Base-by-base conservation (phyloP, 495 filamentous ascomycete genomes). In the Neohortaea acidophila region DNA sequence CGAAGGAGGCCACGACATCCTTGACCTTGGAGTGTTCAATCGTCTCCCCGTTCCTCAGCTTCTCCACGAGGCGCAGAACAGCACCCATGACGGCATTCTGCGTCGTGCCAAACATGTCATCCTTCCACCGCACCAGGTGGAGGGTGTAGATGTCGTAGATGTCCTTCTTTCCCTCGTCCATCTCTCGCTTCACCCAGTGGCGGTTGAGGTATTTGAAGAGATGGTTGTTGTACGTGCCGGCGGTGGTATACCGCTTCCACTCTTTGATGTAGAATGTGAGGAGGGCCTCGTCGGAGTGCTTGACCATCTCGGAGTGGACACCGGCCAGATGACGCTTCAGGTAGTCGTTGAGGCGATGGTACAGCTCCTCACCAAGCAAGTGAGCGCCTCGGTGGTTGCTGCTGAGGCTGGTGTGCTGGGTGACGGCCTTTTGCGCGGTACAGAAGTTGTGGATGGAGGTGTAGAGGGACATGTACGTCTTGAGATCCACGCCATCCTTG, bases 361-460 rank as follows among this genome's bases (percentile, higher is more conserved):
- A 99, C 11, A 99, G 74, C 38, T 99, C 89, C 56, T 99, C 91
- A 22, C 89, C 89, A 17, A 94, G 72, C 1, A 99, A 68, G 51
- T 99, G 89, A 6, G 89, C 89, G 59, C 86, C 86, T 39, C 86
- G 70, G 59, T 89, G 67, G 58, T 55, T 68, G 13, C 57, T 68
- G 35, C 53, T 68, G 53, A 58, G 67, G 36, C 44, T 51, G 41
- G 26, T 30, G n/a, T 32, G 18, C 17, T 15, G 14, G 4, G 14
- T 19, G 21, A 85, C 76, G 2, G 84, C 85, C 59, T 94, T 96
- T 55, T 94, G 91, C 21, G 91, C 93, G 38, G 91, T 96, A 61
- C 89, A 99, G 56, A 99, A 99, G 64, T 99, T 93, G 58, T 99
- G 91, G 20, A 99, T 86, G 38, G 87, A 84, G 19, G 89, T 94